These are phyloP conservation scores for Crithidia expoeki DNA, from an alignment of 208 protist genomes.

Conservation along the genomic window DNA sequence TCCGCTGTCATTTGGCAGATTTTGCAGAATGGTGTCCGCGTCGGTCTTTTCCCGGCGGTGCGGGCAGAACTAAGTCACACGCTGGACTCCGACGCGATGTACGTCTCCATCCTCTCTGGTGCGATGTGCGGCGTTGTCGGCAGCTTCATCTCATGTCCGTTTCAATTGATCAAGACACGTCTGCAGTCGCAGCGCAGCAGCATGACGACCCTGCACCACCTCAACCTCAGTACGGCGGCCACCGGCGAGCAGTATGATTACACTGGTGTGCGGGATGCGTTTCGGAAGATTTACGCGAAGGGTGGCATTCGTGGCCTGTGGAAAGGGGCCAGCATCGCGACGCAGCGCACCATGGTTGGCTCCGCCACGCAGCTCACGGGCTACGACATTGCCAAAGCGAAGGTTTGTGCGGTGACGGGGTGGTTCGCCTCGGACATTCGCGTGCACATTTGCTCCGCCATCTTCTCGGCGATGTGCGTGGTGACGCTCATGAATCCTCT, in stretches of 20 bases:
- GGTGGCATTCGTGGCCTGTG: constrained; percentile 55
- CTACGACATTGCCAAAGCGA: constrained; percentile 56
- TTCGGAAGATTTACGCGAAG: constrained; percentile 39
- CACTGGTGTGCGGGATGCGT: constrained; percentile 41
- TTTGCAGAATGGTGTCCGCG: constrained; percentile 64
- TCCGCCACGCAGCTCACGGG: constrained; percentile 51
- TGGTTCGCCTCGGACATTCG: constrained; percentile 37
- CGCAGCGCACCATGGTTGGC: constrained; percentile 52
- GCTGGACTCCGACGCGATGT: constrained; percentile 20
- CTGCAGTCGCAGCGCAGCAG: constrained; percentile 62
- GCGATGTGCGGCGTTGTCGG: constrained; percentile 53
- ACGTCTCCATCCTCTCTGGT: constrained; percentile 20
- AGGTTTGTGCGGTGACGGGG: constrained; percentile 14
- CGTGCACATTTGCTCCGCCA: constrained; percentile 51
- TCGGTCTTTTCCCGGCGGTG: constrained; percentile 59
- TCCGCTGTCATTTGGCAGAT: constrained; percentile 61
- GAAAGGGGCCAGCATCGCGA: constrained; percentile 45
- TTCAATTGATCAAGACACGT: constrained; percentile 75
- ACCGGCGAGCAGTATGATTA: constrained; percentile 65
- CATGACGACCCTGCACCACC: constrained; percentile 25
- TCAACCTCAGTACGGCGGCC: constrained; percentile 23
- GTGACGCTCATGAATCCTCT: constrained; percentile 58
- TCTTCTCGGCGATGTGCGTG: constrained; percentile 37
- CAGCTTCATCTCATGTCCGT: constrained; percentile 53
- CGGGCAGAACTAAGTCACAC: constrained; percentile 34